A percentile compares a stretch with the other conserved stretches of the same genome.
These are phyloP conservation scores for Sporisorium graminicola DNA, from an alignment of 1,284 basidiomycete species.

Conservation along the genomic window DNA sequence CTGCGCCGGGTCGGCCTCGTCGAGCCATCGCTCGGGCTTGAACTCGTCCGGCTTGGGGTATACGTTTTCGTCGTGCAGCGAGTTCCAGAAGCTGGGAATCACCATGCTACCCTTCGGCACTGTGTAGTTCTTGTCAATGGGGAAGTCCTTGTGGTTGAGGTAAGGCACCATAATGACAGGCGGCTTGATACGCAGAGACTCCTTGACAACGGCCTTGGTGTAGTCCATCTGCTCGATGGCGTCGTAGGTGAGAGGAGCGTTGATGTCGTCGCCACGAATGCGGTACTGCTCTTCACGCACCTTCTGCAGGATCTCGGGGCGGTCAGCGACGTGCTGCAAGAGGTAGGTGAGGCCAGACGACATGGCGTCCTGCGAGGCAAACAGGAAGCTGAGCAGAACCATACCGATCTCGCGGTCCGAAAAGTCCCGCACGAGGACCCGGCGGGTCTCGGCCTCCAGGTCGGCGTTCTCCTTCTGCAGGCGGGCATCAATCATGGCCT, in stretches of 20 bases:
- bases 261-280: constrained; percentile 82
- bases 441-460: constrained; percentile 70
- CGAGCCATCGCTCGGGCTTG: constrained; percentile 91
- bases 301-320: constrained; percentile 88
- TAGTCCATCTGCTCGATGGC: constrained; percentile 93
- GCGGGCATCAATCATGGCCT: constrained; percentile 76
- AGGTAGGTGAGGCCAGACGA: constrained; percentile 82
- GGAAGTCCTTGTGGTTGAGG: constrained; percentile 87
- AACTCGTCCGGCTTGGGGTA: constrained; percentile 90
- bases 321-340: constrained; percentile 95
- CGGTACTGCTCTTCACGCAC: constrained; percentile 90
- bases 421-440: constrained; percentile 78
- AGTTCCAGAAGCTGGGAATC: constrained; percentile 93
- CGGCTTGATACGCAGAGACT: constrained; percentile 88
- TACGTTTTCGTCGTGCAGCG: constrained; percentile 87
- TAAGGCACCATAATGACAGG: constrained; percentile 89
- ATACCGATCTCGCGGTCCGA: constrained; percentile 95
- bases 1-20: constrained; percentile 86
- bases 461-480: constrained; percentile 74
- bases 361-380: constrained; percentile 99
- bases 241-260: constrained; percentile 87
- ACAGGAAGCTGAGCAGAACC: constrained; percentile 93
- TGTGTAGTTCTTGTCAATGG: constrained; percentile 88
- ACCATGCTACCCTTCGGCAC: constrained; percentile 93
- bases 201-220: constrained; percentile 90